Percentiles rank a stretch among this genome's conserved stretches.
phyloP scores from a whole-genome alignment of 768 basidiomycete genomes.

The Cystoderma amianthinum region DNA sequence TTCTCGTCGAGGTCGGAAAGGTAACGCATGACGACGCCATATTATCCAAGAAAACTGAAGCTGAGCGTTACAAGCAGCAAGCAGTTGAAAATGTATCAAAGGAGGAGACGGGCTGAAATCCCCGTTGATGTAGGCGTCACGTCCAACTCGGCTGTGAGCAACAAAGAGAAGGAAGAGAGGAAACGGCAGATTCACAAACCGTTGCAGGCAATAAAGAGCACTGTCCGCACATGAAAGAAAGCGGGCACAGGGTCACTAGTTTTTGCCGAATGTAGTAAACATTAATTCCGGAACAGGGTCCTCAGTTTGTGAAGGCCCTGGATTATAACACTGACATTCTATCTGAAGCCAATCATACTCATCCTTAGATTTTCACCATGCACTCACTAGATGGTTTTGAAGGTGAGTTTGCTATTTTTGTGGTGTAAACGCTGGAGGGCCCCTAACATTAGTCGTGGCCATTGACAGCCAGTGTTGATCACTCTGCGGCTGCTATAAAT shows the following conservation, averaged over 20 bases:
- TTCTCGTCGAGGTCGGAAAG: constrained; percentile 35
- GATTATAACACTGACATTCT: too few species aligned
- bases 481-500: too few species aligned
- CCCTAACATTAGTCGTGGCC: too few species aligned
- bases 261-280: neutral
- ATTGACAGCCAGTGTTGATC: too few species aligned
- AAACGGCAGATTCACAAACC: neutral
- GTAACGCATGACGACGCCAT: constrained; percentile 34
- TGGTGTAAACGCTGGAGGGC: too few species aligned
- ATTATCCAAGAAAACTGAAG: neutral
- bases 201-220: neutral
- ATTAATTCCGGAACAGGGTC: too few species aligned
- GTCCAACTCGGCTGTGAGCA: neutral
- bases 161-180: neutral
- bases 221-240: constrained; percentile 1
- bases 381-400: too few species aligned
- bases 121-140: neutral
- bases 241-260: neutral
- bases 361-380: too few species aligned
- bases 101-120: neutral
- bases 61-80: neutral
- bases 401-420: too few species aligned
- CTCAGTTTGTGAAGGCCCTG: too few species aligned
- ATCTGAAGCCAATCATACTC: too few species aligned
- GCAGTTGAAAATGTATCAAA: neutral